phyloP scores from a whole-genome alignment of 176 grass and related monocot genomes.

The Oryza rufipogon region DNA sequence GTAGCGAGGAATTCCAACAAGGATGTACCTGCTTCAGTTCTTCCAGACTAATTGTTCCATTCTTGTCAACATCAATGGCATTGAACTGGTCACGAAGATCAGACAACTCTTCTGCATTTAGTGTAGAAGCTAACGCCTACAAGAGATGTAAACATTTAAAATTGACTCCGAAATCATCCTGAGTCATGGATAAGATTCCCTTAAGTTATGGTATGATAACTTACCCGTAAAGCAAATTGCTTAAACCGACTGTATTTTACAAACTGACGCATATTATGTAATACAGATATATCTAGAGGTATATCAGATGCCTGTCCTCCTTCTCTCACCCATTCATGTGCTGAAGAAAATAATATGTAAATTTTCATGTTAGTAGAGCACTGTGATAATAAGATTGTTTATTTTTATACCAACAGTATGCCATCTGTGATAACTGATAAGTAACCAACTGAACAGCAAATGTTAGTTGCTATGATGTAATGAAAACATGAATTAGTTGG shows the following conservation, averaged over 20 bases:
- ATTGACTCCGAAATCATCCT: not conserved
- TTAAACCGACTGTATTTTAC: constrained; percentile 98
- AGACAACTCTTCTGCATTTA: constrained; percentile 78
- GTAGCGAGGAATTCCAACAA: not conserved
- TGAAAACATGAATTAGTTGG: not conserved
- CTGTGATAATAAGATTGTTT: not conserved
- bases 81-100: constrained; percentile 92
- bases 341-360: constrained; percentile 47
- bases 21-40: constrained; percentile 83
- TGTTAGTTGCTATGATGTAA: not conserved
- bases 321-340: constrained; percentile 97
- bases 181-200: constrained; percentile 16
- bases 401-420: not conserved
- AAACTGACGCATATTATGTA: constrained; percentile 89
- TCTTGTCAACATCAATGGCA: constrained; percentile 91
- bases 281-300: constrained; percentile 92
- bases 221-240: constrained; percentile 95
- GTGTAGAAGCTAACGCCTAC: constrained; percentile 83
- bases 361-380: constrained; percentile 22
- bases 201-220: constrained; percentile 1
- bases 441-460: not conserved
- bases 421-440: not conserved
- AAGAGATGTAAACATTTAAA: constrained; percentile 31
- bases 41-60: constrained; percentile 89
- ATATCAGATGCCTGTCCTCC: constrained; percentile 86